Evolutionary conservation across 257 asterid genomes (phyloP).

Genomic region (Petunia axillaris): DNA sequence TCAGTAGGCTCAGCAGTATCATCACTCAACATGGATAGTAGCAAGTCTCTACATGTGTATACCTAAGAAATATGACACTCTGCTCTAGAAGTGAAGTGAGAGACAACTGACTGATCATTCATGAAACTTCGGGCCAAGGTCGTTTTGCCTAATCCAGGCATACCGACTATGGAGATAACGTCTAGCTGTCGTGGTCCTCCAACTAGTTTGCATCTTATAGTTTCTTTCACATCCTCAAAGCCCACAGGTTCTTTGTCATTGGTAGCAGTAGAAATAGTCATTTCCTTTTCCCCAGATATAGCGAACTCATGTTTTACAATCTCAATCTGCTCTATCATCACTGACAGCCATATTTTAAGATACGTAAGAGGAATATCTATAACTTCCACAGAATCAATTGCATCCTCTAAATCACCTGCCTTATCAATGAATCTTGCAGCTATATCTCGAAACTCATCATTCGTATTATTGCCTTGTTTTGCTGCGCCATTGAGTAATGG

Average conservation of each 20-base stretch:
- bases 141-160: background rate
- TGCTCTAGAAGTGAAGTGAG: background rate
- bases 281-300: background rate
- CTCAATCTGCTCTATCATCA: background rate
- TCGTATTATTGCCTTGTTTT: background rate
- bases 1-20: background rate
- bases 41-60: background rate
- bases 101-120: background rate
- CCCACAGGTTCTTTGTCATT: background rate
- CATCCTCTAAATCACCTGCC: background rate
- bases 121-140: background rate
- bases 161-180: background rate
- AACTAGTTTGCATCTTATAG: background rate
- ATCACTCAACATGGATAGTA: background rate
- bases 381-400: background rate
- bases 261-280: background rate
- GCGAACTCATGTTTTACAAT: background rate
- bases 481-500: background rate
- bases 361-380: background rate
- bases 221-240: background rate
- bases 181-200: background rate
- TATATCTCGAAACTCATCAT: background rate
- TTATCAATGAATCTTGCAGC: background rate
- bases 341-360: background rate
- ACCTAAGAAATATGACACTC: background rate